Base-by-base conservation (phyloP, 2,329 filamentous ascomycete species). In the Nannizziopsis arthrosporioides region DNA sequence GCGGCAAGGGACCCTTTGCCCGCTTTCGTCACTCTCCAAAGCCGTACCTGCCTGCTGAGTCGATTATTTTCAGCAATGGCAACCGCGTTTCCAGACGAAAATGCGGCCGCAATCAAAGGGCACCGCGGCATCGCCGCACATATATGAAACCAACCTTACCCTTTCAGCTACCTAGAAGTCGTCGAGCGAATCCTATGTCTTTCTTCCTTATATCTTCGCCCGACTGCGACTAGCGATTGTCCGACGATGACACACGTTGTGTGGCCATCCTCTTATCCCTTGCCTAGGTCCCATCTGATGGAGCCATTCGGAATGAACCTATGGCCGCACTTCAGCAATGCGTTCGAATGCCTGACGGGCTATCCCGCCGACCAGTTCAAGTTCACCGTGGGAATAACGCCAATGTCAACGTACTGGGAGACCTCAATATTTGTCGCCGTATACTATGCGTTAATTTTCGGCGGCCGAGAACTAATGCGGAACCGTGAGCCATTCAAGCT, bases 391-490 rank as follows among this genome's bases (percentile, higher is more conserved):
- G 84, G 84, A 61, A 71, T 78, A 66, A 94, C 86, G 30, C 84
- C 85, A 55, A 82, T 94, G 77, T 92, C 87, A 44, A 94, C 87
- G 1, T 71, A 94, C 60, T 84, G 81, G 66, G 79, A 83, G 66
- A 87, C 84, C 42, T 76, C 78, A 53, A 77, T 82, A 58, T 81
- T 85, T 64, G 81, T 93, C 58, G 71, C 85, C 61, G 69, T 83
- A 62, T 94, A 94, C 80, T 94, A 94, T 67, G 70, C 82, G 58
- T 73, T 93, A 71, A 89, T 94, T 61, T 89, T 94, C 56, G 86
- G 85, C 53, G 89, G 89, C 48, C 78, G 86, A 54, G 85, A 90
- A 69, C 65, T 84, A 59, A 94, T 94, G 88, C 83, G 84, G 67
- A 81, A 82, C 61, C 81, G 84, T 52, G 75, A 82, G 64, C 74